Evolutionary conservation across 129 eudicot genomes (phyloP), one percentile per base, ranked within the genome.

Genomic region (Centaurea solstitialis): DNA sequence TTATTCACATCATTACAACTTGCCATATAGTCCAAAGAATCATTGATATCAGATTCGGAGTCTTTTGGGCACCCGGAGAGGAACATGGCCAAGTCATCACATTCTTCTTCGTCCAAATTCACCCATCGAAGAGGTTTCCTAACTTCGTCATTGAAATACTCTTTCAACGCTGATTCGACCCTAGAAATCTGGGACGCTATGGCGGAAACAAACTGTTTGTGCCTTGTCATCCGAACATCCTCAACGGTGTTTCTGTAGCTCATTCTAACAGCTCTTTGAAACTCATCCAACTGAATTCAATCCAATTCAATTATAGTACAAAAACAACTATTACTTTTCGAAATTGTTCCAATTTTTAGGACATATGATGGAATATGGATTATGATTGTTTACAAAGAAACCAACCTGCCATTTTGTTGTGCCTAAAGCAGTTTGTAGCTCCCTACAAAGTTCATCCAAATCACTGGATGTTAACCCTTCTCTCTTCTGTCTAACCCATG

Each of bases 371-470:
- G 67, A 22, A 11, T 41, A 57, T 23, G 17, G 67, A 22, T 21
- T 41, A 57, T 23, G 17, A 62, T 53, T 17, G n/a, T 62, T 50
- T 5, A n/a, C n/a, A 2, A 3, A 45, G 68, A 68, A 79, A 85
- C 85, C 65, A 78, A 94, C 99, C 99, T 94, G 99, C 99, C 99
- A 94, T 87, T 94, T 94, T 50, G 97, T 91, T 35, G 97, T 94
- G 76, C 97, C 94, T 77, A 94, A 84, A 89, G 97, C 99, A 87
- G 94, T 89, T 84, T 92, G 96, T 9, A 94, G 90, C 86, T 94
- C 97, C 84, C 97, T 89, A 45, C 84, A 80, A 21, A 90, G 91
- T 38, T 90, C 93, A 65, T 94, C 90, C 80, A 89, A 80, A 81
- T 76, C 82, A 40, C 23, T 80, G 23, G 91, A 72, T 64, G 79